Base-by-base conservation (phyloP, 148 eudicot genomes). In the Beta vulgaris region DNA sequence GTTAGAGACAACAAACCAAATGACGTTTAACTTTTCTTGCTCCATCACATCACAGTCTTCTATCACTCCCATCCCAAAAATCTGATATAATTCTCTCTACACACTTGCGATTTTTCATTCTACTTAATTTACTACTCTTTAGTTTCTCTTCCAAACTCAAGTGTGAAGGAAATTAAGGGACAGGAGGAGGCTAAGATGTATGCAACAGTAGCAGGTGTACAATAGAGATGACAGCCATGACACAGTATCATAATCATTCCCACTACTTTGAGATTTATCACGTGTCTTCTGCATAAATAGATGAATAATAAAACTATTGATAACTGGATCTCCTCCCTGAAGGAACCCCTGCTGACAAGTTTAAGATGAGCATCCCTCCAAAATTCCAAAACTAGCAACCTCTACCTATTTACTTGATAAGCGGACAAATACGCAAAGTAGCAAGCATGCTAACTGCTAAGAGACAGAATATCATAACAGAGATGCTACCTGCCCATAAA, bases 401-500 rank as follows among this genome's bases (percentile, higher is more conserved):
- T 36, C 48, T 70, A 25, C 12, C 57, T 32, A 19, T 4, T 29
- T 18, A 37, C 28, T 62, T 55, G 23, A 58, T 6, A 14, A 29
- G 28, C 46, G 35, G 60, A 2, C 25, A 46, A 29, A 15, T 19
- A 55, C n/a, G 60, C 68, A 32, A 7, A 62, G 12, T 58, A 29
- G 32, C 32, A 68, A 44, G 69, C 48, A n/a, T 39, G 7, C 48
- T 23, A 21, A 13, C 28, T 55, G 61, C 18, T 53, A 14, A 40
- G 68, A 74, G 43, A 6, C 26, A 26, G 60, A 58, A 3, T 44
- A 29, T 3, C 32, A 40, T 15, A 46, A n/a, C 72, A 67, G 18
- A 71, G 18, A 60, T 31, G 29, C 79, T 78, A 91, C 97, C 97
- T 90, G 85, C 68, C 86, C 85, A 67, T 58, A 85, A 68, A 71